Evolutionary conservation across 352 stramenopile species (phyloP).

Genomic region (Phytophthora tentaculata): DNA sequence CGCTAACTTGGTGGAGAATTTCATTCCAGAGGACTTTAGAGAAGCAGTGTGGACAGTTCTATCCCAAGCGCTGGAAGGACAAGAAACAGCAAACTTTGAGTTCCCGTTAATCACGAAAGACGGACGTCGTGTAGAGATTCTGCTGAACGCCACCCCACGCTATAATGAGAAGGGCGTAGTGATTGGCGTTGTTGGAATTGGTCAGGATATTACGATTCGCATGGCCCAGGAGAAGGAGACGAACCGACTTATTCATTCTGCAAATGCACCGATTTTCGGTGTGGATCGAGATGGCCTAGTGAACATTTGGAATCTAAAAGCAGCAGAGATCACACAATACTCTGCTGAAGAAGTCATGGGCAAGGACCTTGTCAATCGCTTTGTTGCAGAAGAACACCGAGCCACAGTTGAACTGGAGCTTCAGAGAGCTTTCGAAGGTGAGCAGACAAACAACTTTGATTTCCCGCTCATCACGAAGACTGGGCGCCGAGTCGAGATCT

Average conservation of each 20-base stretch:
- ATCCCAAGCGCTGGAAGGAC: slow-evolving; percentile 58
- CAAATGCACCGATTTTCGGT: slow-evolving; percentile 80
- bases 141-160: slow-evolving; percentile 59
- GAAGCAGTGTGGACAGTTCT: slow-evolving; percentile 59
- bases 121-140: slow-evolving; percentile 49
- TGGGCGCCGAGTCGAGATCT: slow-evolving; percentile 53
- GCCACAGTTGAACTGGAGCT: slow-evolving; percentile 18
- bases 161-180: slow-evolving; percentile 65
- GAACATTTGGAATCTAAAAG: slow-evolving; percentile 85
- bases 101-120: slow-evolving; percentile 66
- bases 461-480: slow-evolving; percentile 69
- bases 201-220: slow-evolving; percentile 66
- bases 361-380: slow-evolving; percentile 67
- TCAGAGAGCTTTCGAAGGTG: slow-evolving; percentile 43
- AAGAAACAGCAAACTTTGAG: slow-evolving; percentile 68
- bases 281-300: slow-evolving; percentile 62
- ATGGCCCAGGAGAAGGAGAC: slow-evolving; percentile 79
- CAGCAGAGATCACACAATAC: slow-evolving; percentile 78
- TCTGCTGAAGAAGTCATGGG: slow-evolving; percentile 81
- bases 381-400: slow-evolving; percentile 44
- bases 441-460: slow-evolving; percentile 83
- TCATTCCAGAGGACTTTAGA: slow-evolving; percentile 72
- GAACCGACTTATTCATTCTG: slow-evolving; percentile 66
- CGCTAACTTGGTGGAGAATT: slow-evolving; percentile 74
- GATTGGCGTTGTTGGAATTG: slow-evolving; percentile 68